These are phyloP conservation scores for Fagus sylvatica DNA, from an alignment of 306 rosid species.

Conservation along the genomic window DNA sequence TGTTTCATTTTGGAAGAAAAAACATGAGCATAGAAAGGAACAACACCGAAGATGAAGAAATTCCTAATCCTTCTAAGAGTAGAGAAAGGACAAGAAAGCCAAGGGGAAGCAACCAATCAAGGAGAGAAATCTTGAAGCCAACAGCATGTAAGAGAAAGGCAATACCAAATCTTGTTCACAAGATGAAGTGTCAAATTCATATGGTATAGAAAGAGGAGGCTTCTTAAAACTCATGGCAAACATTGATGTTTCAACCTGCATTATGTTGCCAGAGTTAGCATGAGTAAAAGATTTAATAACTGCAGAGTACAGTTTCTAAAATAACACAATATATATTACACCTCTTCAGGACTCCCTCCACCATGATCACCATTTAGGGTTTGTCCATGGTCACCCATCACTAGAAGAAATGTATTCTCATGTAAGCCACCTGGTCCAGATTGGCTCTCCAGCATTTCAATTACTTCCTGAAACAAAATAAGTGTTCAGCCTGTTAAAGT, in stretches of 20 bases:
- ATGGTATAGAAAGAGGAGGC: conserved; percentile 45
- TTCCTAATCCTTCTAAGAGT: not conserved
- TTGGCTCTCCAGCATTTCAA: conserved; percentile 66
- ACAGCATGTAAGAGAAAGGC: conserved; percentile 19
- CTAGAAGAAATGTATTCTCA: conserved; percentile 88
- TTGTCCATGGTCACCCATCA: conserved; percentile 99
- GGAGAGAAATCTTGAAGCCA: conserved; percentile 12
- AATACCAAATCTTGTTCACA: conserved; percentile 69
- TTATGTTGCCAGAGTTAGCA: conserved; percentile 31
- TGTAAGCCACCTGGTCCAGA: conserved; percentile 82
- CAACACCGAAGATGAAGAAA: conserved; percentile 1
- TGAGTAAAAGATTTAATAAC: conserved; percentile 1
- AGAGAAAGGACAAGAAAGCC: not conserved
- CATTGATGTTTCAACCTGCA: conserved; percentile 86
- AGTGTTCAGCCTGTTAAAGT: conserved; percentile 24
- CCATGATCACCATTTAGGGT: conserved; percentile 96
- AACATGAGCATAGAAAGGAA: conserved; percentile 19
- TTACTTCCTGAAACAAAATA: conserved; percentile 65
- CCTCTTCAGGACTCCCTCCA: conserved; percentile 98
- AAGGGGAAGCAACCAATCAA: not conserved
- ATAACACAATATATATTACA: conserved; percentile 28
- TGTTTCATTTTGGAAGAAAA: not conserved
- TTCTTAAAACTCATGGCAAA: conserved; percentile 85
- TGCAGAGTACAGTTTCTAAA: not conserved
- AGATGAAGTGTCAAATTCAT: conserved; percentile 50